phyloP scores from a whole-genome alignment of 331 rosid species.

The Arachis monticola region DNA sequence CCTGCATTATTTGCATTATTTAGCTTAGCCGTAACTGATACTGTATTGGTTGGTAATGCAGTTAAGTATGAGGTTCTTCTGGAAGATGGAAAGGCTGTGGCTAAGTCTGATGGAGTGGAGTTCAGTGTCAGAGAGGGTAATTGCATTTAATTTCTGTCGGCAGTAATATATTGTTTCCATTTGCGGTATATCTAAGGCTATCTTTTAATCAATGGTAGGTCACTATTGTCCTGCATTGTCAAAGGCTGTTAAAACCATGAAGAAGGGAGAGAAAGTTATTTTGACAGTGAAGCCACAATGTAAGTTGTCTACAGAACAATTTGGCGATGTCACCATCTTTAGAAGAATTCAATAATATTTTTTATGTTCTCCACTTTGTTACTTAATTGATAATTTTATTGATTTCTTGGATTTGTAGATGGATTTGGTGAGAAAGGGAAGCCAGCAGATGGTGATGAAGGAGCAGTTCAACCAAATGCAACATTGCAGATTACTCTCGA shows the following conservation, averaged over 20 bases:
- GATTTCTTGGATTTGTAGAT: conserved; percentile 50
- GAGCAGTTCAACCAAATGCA: conserved; percentile 83
- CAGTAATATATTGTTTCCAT: not conserved
- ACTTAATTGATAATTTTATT: not conserved
- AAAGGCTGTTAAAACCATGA: conserved; percentile 91
- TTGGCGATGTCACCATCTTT: not conserved
- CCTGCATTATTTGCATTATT: not conserved
- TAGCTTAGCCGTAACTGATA: not conserved
- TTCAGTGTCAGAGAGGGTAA: conserved; percentile 74
- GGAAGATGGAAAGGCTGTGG: conserved; percentile 68
- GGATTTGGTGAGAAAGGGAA: conserved; percentile 89
- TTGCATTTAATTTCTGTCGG: not conserved
- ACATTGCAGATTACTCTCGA: conserved; percentile 76
- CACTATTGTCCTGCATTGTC: conserved; percentile 81
- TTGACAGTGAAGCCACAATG: conserved; percentile 84
- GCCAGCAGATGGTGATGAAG: conserved; percentile 60
- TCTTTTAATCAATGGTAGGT: conserved; percentile 50
- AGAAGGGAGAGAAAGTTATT: conserved; percentile 79
- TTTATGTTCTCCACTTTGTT: not conserved
- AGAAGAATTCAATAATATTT: not conserved
- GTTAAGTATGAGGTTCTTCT: conserved; percentile 75
- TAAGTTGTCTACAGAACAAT: conserved; percentile 41
- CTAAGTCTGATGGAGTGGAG: conserved; percentile 77
- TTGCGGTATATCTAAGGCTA: conserved; percentile 13
- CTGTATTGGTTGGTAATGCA: conserved; percentile 43